A percentile compares a stretch with the other conserved stretches of the same genome.
Evolutionary conservation across 192 early-diverging fungal genomes (phyloP).

Genomic region (Dispira parvispora): DNA sequence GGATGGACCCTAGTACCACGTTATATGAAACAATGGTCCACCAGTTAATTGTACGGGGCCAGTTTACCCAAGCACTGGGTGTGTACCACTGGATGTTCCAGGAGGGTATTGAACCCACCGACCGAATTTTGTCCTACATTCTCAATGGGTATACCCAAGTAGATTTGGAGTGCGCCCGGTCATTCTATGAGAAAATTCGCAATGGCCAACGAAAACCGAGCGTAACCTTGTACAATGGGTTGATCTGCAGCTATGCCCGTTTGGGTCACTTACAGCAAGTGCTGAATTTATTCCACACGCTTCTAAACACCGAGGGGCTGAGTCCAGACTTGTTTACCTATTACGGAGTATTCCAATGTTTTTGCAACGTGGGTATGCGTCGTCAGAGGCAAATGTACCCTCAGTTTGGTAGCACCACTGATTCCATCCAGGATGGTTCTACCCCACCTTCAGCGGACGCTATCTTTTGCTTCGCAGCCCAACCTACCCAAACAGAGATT

Average conservation of each 20-base stretch:
- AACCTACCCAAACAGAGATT: too few relatives aligned
- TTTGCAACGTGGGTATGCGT: neutral
- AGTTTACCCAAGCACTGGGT: neutral
- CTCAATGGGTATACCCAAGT: neutral
- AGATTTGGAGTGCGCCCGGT: neutral
- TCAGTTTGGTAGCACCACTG: neutral
- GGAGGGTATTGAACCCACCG: neutral
- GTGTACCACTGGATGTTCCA: neutral
- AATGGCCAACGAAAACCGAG: neutral
- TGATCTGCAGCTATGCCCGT: slow-evolving; percentile 5
- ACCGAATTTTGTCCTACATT: neutral
- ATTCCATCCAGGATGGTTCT: neutral
- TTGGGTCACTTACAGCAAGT: neutral
- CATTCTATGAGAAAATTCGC: neutral
- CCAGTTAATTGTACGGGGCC: neutral
- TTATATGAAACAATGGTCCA: neutral
- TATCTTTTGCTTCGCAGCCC: too few relatives aligned
- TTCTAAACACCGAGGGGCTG: neutral
- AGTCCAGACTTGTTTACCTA: neutral
- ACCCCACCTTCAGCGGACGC: too few relatives aligned
- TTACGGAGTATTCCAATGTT: neutral
- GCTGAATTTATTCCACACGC: neutral
- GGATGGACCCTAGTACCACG: neutral
- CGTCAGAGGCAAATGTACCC: neutral
- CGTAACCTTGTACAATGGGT: neutral